These are phyloP conservation scores for Neolentinus lepideus DNA, from an alignment of 1,284 basidiomycete species.

Conservation along the genomic window DNA sequence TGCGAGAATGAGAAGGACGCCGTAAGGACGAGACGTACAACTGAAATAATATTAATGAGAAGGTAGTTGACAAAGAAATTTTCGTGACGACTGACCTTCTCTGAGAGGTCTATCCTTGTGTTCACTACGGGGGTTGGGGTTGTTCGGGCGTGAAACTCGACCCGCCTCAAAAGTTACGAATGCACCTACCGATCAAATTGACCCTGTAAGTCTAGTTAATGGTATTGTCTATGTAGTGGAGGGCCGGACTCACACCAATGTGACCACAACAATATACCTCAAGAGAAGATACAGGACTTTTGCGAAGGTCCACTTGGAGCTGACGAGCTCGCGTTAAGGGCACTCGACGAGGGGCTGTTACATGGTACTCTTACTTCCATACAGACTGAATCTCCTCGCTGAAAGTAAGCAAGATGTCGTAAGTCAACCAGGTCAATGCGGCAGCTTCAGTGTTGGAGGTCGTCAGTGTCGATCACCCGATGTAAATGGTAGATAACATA, in stretches of 20 bases:
- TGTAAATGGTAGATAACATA: not conserved
- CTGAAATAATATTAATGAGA: not conserved
- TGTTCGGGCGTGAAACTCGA: too few species aligned
- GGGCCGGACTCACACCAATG: not conserved
- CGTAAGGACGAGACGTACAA: not conserved
- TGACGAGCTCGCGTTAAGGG: not conserved
- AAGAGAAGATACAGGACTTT: constrained; percentile 2
- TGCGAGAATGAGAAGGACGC: not conserved
- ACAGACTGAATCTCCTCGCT: not conserved
- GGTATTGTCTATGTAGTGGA: not conserved
- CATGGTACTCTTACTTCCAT: not conserved
- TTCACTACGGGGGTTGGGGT: not conserved
- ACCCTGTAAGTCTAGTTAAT: not conserved
- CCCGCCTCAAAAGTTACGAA: too few species aligned
- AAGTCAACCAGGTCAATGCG: not conserved
- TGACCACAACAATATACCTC: not conserved
- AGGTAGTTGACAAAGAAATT: too few species aligned
- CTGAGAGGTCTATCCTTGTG: not conserved
- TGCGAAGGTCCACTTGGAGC: not conserved
- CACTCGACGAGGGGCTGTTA: not conserved
- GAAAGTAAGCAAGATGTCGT: not conserved
- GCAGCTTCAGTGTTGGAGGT: not conserved
- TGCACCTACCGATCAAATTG: not conserved
- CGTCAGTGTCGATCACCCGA: too few species aligned
- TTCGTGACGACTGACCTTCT: not conserved